Base-by-base conservation (phyloP, 179 eudicot genomes). In the Silene coronaria region DNA sequence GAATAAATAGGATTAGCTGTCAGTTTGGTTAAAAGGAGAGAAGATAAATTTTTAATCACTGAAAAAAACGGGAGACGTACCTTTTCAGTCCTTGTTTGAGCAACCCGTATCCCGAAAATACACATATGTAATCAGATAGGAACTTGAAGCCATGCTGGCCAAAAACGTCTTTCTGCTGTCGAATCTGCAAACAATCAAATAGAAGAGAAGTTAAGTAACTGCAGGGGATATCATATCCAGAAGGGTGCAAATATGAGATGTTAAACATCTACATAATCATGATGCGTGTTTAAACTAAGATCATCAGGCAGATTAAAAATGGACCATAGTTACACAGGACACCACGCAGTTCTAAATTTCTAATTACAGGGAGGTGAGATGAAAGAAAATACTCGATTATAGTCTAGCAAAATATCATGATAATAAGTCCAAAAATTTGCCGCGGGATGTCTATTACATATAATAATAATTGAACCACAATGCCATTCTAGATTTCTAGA, bases 131-230 rank as follows among this genome's bases (percentile, higher is more conserved):
- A 71, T 76, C 80, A 0, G 91, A 89, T 80, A 95, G 79, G 68
- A 95, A 86, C 76, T 82, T 85, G 78, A 81, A 86, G 68, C 91
- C 88, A 58, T 87, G 85, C 81, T 75, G 84, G 45, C 90, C 89
- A 58, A 84, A 85, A 26, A 81, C 85, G 67, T 91, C 97, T 81
- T 84, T 90, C 88, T 92, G 99, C 79, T 95, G 99, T 77, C 99
- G 85, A 80, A 95, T 84, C 99, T 95, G 89, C 71, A 75, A 42
- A 74, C 32, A 59, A 34, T 24, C 13, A 65, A 32, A 80, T 5
- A 26, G 68, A 66, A 64, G 74, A 73, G 26, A 55, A 69, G 46
- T 75, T 26, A 61, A 78, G 38, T 53, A 17, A 68, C 48, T 67
- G 21, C 51, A 63, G 1, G 24, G 28, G 59, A 21, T 7, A 2